These are phyloP conservation scores for Suillus luteus DNA, from an alignment of 768 basidiomycete species.

Conservation along the genomic window DNA sequence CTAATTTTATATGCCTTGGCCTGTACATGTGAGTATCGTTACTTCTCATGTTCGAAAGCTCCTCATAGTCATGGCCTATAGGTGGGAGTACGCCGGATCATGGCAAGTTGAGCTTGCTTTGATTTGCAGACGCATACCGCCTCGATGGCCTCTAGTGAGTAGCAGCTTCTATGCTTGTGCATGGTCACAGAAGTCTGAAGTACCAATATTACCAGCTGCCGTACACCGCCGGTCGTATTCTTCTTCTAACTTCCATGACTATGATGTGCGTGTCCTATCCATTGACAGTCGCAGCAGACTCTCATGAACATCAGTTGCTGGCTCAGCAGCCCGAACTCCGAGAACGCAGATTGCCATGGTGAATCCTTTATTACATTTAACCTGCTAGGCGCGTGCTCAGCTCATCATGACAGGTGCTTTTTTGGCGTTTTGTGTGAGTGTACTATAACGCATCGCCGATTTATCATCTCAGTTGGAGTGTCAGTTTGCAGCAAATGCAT, in stretches of 20 bases:
- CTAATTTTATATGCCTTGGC: neutral
- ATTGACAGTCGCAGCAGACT: neutral
- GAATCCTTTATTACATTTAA: neutral
- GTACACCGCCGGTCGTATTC: neutral
- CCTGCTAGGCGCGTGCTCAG: neutral
- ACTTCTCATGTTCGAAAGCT: neutral
- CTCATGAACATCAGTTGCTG: neutral
- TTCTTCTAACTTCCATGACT: neutral
- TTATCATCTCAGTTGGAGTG: neutral
- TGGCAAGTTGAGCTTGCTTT: conserved; percentile 3
- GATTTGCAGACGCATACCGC: neutral
- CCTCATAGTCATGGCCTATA: neutral
- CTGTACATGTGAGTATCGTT: neutral
- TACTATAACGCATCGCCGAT: neutral
- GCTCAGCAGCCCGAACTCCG: neutral
- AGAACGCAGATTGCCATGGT: neutral
- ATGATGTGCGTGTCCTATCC: neutral
- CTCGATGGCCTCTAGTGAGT: conserved; percentile 6
- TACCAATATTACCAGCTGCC: neutral
- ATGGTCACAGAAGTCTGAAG: too few species aligned
- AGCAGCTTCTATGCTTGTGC: neutral
- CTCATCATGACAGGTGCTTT: conserved; percentile 2
- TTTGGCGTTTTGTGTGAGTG: conserved; percentile 4
- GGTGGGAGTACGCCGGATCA: conserved; percentile 3
- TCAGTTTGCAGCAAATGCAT: conserved; percentile 4